Base-by-base conservation (phyloP, 495 filamentous ascomycete genomes). In the Penicillium salamii region DNA sequence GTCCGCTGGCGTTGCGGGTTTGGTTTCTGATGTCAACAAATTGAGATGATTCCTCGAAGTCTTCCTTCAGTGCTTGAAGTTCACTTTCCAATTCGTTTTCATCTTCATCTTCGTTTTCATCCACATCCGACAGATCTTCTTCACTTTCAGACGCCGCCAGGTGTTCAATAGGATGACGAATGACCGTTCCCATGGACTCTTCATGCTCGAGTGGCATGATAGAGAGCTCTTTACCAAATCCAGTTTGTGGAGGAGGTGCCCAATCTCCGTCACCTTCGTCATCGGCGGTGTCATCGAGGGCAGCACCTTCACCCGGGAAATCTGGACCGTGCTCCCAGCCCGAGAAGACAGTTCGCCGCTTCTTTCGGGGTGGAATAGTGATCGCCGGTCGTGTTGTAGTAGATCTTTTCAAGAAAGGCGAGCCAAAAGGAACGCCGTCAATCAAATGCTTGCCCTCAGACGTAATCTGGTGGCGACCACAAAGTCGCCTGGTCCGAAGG, bases 341-440 rank as follows among this genome's bases (percentile, higher is more conserved):
- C 3, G 65, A 64, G 33, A 68, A 53, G 12, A 59, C 70, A 24
- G 88, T 74, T 36, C 84, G 77, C 32, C 71, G 69, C 45, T 86
- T 82, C 66, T 95, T 96, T 44, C 83, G 75, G 3, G 90, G 83
- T 3, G 90, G 91, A 31, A 95, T 92, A 3, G 75, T 66, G 21
- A 95, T 69, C 0, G 77, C 59, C 11, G 93, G 92, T 50, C 91
- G 79, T 12, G 61, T 66, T 5, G 70, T 56, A 45, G 78, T 74
- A 14, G 68, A 66, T 15, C 74, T 61, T 59, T 78, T 80, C 23
- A 90, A 67, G 24, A 77, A 86, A 5, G 86, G 84, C 36, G 87
- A 78, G 6, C 93, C 93, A 62, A 95, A 97, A 1, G 93, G 78
- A 15, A 96, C 78, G 17, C 93, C 93, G 61, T 98, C 93, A 9